A percentile compares a stretch with the other conserved stretches of the same genome.
These are phyloP conservation scores for Psidium guajava DNA, from an alignment of 345 rosid species.

Conservation along the genomic window DNA sequence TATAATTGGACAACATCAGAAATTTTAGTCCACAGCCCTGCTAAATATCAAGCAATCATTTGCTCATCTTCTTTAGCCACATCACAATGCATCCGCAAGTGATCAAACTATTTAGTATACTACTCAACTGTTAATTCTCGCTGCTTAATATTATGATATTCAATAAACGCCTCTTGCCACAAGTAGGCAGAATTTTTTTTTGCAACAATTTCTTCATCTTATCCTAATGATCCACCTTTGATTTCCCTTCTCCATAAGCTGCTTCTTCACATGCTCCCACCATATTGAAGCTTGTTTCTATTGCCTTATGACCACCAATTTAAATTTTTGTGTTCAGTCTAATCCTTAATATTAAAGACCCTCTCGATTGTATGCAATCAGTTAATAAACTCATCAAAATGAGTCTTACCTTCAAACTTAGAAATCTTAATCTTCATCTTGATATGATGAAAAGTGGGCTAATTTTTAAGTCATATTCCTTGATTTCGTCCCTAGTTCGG, in stretches of 20 bases:
- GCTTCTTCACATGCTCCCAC: neutral
- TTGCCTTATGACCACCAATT: no score
- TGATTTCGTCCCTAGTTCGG: no score
- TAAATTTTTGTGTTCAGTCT: no score
- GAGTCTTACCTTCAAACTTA: no score
- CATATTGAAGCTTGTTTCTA: neutral
- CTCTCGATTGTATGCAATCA: no score
- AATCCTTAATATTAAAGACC: no score
- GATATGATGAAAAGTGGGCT: no score
- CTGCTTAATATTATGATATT: neutral
- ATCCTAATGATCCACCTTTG: neutral
- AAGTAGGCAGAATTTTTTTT: neutral
- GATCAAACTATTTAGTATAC: neutral
- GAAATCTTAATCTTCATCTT: no score
- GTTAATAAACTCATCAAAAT: no score
- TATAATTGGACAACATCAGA: neutral
- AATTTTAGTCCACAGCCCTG: neutral
- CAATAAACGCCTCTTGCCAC: neutral
- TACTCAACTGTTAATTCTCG: neutral
- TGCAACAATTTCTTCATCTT: neutral
- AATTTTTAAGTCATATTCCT: no score
- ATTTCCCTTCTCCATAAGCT: neutral
- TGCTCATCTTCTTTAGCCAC: neutral
- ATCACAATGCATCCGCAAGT: neutral
- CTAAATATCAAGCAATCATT: neutral